A percentile compares a stretch with the other conserved stretches of the same genome.
Evolutionary conservation across 805 yeast species (phyloP).

Genomic region (Candida michaelii): DNA sequence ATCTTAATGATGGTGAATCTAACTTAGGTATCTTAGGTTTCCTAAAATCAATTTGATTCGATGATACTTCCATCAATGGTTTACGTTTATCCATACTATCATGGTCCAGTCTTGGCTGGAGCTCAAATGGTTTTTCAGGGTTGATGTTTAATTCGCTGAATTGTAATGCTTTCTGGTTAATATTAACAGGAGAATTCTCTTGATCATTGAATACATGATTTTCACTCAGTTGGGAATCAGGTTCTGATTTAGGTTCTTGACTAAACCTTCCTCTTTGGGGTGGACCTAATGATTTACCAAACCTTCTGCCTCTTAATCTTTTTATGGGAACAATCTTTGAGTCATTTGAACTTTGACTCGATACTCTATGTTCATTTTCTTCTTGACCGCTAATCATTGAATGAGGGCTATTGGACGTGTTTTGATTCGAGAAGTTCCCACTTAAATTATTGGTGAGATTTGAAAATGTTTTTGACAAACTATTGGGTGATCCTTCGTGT

Average conservation of each 20-base stretch:
- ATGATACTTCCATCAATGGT: constrained; percentile 22
- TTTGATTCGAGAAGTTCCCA: constrained; percentile 10
- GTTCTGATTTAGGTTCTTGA: not conserved
- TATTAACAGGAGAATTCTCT: not conserved
- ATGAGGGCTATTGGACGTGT: constrained; percentile 9
- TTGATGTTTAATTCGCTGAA: constrained; percentile 5
- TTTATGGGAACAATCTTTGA: constrained; percentile 20
- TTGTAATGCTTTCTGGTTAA: not conserved
- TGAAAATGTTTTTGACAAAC: constrained; percentile 17
- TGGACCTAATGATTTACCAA: constrained; percentile 46
- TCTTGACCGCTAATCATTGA: constrained; percentile 2
- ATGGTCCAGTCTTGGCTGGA: constrained; percentile 10
- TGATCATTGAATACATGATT: not conserved
- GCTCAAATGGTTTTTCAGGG: constrained; percentile 22
- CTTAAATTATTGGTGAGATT: constrained; percentile 7
- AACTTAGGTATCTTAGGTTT: constrained; percentile 32
- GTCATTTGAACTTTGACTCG: constrained; percentile 7
- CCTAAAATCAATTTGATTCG: constrained; percentile 22
- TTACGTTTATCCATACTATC: constrained; percentile 7
- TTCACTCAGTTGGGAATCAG: not conserved
- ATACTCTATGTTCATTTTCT: not conserved
- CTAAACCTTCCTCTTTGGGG: constrained; percentile 37
- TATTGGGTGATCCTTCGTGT: constrained; percentile 10
- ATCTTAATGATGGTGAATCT: constrained; percentile 3
- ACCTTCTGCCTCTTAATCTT: constrained; percentile 37